These are phyloP conservation scores for Tuctoria greenei DNA, from an alignment of 176 grass and related monocot species.

Conservation along the genomic window DNA sequence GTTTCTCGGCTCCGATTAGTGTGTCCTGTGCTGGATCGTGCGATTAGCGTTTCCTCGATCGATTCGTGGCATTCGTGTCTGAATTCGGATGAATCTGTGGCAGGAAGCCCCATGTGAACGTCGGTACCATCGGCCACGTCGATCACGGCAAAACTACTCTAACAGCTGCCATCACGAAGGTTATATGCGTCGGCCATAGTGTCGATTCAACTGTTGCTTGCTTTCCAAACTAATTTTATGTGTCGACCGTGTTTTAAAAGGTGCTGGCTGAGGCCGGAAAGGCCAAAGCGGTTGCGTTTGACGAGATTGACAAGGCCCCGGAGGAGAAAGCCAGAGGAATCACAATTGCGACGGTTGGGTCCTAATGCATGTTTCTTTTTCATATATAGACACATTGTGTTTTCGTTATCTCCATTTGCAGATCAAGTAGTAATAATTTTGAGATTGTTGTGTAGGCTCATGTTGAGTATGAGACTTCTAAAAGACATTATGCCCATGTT, in stretches of 20 bases:
- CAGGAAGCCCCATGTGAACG: conserved; percentile 96
- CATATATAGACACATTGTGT: not conserved
- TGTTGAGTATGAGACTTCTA: conserved; percentile 92
- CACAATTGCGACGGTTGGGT: conserved; percentile 83
- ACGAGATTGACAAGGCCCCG: conserved; percentile 94
- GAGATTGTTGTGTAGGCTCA: conserved; percentile 62
- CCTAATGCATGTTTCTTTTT: not conserved
- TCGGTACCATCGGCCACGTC: conserved; percentile 93
- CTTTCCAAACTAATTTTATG: not conserved
- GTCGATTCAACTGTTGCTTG: not conserved
- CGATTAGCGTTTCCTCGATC: not conserved
- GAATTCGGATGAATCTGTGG: conserved; percentile 31
- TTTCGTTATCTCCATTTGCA: not conserved
- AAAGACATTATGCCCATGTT: conserved; percentile 96
- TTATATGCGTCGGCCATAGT: conserved; percentile 15
- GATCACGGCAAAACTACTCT: conserved; percentile 96
- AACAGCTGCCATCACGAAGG: conserved; percentile 96
- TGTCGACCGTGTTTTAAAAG: conserved; percentile 33
- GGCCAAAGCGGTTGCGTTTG: conserved; percentile 89
- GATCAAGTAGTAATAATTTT: not conserved
- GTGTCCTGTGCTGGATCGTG: not conserved
- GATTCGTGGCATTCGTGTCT: not conserved
- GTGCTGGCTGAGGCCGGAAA: conserved; percentile 77
- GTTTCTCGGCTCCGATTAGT: not conserved
- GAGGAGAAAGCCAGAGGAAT: conserved; percentile 99